Base-by-base conservation (phyloP, 2,329 filamentous ascomycete species). In the Verticillium dahliae region DNA sequence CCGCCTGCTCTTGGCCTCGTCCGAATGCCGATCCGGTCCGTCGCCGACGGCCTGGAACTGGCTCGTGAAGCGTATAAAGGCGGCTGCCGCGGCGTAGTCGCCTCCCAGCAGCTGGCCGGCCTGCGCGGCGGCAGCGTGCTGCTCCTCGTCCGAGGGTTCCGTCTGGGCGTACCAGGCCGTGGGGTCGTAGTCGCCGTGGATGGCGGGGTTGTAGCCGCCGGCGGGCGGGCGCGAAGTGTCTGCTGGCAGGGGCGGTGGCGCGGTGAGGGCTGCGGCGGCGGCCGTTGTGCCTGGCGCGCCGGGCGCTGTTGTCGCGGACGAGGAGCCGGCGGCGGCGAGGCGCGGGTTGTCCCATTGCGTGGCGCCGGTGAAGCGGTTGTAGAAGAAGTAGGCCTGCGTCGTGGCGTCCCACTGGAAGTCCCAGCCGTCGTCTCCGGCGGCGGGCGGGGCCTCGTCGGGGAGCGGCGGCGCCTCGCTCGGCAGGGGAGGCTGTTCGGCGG, bases 131-230 rank as follows among this genome's bases (percentile, higher is more conserved):
- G 72, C 69, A 10, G 72, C 68, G 11, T 73, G 72, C 57, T 34
- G 65, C 1, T 71, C 69, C 11, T 75, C 70, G 63, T 78, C 74
- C 55, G 81, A 73, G 56, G 80, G 78, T 4, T 13, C 45, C 4
- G 45, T 52, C 71, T 90, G 84, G 11, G 95, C 94, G 73, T 99
- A 99, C 79, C 92, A 90, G n/a, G 95, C 94, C 63, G 89, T 95
- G 4, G 93, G 92, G 70, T 99, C 95, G 79, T 97, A 99, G 77
- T 93, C 90, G 68, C 95, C 95, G 73, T 99, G 95, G 56, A 99
- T 94, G 31, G 92, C 90, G 1, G 95, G 95, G 72, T 98, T 97
- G 78, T 99, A 99, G 64, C 94, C 92, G 62, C 89, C 88, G 5
- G 82, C 84, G 27, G 84, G 77, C 56, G 67, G 77, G 59, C 61